Evolutionary conservation across 2,329 filamentous ascomycete genomes (phyloP).

Genomic region (Drechslerella stenobrocha): DNA sequence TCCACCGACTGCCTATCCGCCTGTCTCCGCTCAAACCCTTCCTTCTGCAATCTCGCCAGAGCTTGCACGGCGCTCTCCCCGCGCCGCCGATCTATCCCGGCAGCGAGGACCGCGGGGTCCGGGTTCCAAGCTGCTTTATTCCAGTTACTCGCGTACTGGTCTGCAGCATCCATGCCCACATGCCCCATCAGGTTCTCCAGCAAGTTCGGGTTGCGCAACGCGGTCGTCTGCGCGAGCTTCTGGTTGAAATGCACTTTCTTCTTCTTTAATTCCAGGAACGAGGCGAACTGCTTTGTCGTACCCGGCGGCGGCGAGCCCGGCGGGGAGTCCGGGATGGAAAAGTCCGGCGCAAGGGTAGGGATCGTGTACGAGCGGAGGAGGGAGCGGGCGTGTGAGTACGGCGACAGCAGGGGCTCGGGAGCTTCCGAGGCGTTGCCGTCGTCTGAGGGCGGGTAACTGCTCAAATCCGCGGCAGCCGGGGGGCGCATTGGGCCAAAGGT

Average conservation of each 20-base stretch:
- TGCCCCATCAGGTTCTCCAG: conserved; percentile 73
- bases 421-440: conserved; percentile 49
- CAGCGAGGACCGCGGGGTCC: conserved; percentile 36
- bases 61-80: conserved; percentile 46
- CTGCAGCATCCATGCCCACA: conserved; percentile 62
- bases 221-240: conserved; percentile 68
- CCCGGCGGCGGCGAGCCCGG: conserved; percentile 63
- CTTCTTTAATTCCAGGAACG: conserved; percentile 76
- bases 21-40: conserved; percentile 51
- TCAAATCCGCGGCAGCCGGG: conserved; percentile 32
- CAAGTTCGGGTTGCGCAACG: conserved; percentile 72
- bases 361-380: conserved; percentile 73
- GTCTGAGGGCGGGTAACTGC: conserved; percentile 47
- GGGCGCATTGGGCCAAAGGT: conserved; percentile 49
- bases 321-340: conserved; percentile 70
- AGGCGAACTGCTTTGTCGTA: conserved; percentile 69
- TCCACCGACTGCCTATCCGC: conserved; percentile 51
- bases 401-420: conserved; percentile 61
- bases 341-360: conserved; percentile 70
- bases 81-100: conserved; percentile 31
- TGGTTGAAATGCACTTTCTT: conserved; percentile 77
- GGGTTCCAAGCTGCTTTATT: conserved; percentile 64
- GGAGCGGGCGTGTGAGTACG: conserved; percentile 68
- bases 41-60: conserved; percentile 59
- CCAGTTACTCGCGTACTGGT: conserved; percentile 69